Base-by-base conservation (phyloP, 805 yeast genomes). In the Teunomyces pallodes region DNA sequence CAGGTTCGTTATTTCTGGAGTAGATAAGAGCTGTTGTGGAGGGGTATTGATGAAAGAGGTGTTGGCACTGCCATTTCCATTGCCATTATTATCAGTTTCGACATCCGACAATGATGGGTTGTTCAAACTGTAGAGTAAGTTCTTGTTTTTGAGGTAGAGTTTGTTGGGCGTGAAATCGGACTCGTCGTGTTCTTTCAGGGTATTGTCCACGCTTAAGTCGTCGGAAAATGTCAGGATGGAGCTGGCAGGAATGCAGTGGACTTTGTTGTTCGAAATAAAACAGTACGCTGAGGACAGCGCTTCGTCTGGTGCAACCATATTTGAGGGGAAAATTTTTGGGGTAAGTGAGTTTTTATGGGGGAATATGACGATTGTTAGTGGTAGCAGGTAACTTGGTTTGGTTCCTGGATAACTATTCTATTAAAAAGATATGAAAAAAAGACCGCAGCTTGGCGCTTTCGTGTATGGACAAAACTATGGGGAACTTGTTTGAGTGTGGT, bases 221-320 rank as follows among this genome's bases (percentile, higher is more conserved):
- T 52, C 43, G 5, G 51, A 39, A 28, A 42, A 41, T 27, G 43
- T 9, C 36, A 43, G 41, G 43, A 60, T 55, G 3, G 59, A 47
- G n/a, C 57, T 49, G 36, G 59, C 54, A 7, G 66, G 66, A 4
- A 62, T 53, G 43, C 66, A 62, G 49, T 61, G 66, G 20, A 62
- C 60, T 13, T 54, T 46, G 27, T 64, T 62, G 26, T 57, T 59
- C 17, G 64, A 52, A 10, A 62, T 53, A 16, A 62, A 58, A 46
- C 66, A 62, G 46, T 60, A 62, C 5, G 61, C 56, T 8, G 66
- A 63, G 32, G 57, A 41, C 41, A 38, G 41, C 41, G 28, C 41
- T 16, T 45, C 47, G 26, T 45, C 47, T 31, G 20, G 35, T 31
- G 28, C 40, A 20, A 29, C 43, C 33, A 41, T 41, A 13, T 13